Conservation (phyloP, 2,329 filamentous ascomycete species). For the Hypoxylon sp. region DNA sequence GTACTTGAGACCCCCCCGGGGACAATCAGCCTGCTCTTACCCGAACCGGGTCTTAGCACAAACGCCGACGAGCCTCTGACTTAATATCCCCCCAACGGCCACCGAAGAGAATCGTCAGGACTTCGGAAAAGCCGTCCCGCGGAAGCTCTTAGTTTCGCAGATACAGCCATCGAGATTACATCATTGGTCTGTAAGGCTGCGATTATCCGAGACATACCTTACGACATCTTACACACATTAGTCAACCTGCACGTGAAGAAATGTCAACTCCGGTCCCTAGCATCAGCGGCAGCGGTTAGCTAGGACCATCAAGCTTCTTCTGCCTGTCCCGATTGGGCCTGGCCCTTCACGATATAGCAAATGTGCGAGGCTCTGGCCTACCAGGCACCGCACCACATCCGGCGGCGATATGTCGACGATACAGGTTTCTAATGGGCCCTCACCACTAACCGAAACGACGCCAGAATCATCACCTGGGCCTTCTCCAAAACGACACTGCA, state of each 20-base stretch:
- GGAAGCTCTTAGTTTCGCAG: conserved; percentile 9
- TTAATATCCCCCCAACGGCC: neutral
- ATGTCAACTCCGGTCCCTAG: conserved; percentile 28
- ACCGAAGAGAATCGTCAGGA: conserved; percentile 6
- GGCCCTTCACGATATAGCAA: conserved; percentile 19
- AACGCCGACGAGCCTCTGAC: conserved; percentile 13
- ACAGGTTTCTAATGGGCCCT: conserved; percentile 37
- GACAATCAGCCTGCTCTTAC: conserved; percentile 3
- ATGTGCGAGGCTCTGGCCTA: conserved; percentile 21
- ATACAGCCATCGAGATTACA: conserved; percentile 31
- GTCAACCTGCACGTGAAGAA: conserved; percentile 26
- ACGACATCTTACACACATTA: conserved; percentile 11
- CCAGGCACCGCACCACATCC: neutral
- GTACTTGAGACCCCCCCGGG: neutral
- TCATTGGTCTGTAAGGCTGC: conserved; percentile 48
- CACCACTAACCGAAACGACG: conserved; percentile 48
- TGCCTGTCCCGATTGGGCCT: conserved; percentile 11
- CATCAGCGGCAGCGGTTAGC: conserved; percentile 9
- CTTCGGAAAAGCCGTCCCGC: conserved; percentile 11
- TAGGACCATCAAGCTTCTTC: conserved; percentile 14
- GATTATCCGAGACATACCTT: conserved; percentile 36
- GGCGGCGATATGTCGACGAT: conserved; percentile 25
- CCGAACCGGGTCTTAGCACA: neutral
- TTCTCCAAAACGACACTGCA: conserved; percentile 45
- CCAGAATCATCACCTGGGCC: conserved; percentile 48